Conservation (phyloP, 2,329 filamentous ascomycete species). For the Aotearoamyces nothofagi region DNA sequence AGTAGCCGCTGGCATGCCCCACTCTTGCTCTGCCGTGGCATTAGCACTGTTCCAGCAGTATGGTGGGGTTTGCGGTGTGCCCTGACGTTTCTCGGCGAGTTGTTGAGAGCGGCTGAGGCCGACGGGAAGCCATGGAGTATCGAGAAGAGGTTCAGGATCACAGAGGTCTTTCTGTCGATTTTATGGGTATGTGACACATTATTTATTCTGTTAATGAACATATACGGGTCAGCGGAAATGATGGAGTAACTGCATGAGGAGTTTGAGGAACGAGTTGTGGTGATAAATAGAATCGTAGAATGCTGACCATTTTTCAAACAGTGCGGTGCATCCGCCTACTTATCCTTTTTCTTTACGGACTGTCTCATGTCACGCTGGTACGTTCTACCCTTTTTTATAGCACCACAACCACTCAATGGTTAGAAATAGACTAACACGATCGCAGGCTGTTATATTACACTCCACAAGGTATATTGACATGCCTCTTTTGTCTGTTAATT, state of each 20-base stretch:
- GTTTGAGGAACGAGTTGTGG: no score
- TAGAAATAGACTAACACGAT: conserved; percentile 1
- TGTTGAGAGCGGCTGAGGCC: conserved; percentile 32
- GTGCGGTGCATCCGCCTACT: conserved; percentile 64
- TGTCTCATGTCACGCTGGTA: conserved; percentile 75
- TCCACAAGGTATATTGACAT: conserved; percentile 34
- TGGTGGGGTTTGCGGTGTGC: conserved; percentile 59
- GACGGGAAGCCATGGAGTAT: conserved; percentile 24
- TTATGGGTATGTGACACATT: conserved; percentile 55
- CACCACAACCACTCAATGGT: not conserved
- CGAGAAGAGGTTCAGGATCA: conserved; percentile 38
- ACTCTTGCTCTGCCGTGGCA: conserved; percentile 55
- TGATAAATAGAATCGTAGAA: no score
- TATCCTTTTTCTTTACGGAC: conserved; percentile 73
- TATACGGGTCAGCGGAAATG: no score
- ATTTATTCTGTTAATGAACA: no score
- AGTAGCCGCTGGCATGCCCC: conserved; percentile 58
- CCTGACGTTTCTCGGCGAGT: conserved; percentile 50
- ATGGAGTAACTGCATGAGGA: no score
- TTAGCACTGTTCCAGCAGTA: conserved; percentile 54
- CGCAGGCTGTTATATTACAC: conserved; percentile 70
- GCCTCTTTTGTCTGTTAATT: not conserved
- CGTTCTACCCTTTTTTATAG: conserved; percentile 17
- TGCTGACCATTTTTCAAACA: conserved; percentile 20
- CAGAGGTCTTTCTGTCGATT: conserved; percentile 55